Base-by-base conservation (phyloP, 306 rosid species). In the Senna tora region DNA sequence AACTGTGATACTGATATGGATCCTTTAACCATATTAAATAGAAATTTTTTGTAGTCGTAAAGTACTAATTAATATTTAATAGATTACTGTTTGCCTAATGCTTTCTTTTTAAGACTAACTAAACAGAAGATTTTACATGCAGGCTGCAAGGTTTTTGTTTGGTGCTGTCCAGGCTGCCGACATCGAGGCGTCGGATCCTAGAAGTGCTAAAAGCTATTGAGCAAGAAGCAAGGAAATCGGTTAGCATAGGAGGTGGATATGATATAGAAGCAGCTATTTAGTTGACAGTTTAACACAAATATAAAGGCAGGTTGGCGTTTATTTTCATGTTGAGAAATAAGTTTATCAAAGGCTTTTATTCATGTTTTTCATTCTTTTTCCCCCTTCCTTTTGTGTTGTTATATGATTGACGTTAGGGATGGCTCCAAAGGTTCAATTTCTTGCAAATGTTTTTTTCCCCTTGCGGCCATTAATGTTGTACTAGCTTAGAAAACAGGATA, bases 81-180 rank as follows among this genome's bases (percentile, higher is more conserved):
- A 25, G 30, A 1, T 1, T 25, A 25, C 30, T 25, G 30, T 25
- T 25, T 25, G 30, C 2, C 30, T 25, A 25, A 25, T 25, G 30
- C 30, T 1, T 6, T 51, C 2, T 17, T 60, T n/a, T 32, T 33
- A 19, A 36, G 46, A 60, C 36, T 60, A 60, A 60, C 7, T 14
- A 25, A 3, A 25, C 30, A 25, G 36, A 42, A 42, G 47, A 1
- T 42, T 12, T 42, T 42, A 42, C 15, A 42, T 9, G 20, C 60
- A 74, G 78, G 65, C 22, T 74, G 14, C 78, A 74, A 52, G 78
- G 78, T 2, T 74, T 74, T 52, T 74, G 78, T 52, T 51, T 74
- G 71, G 64, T 63, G 42, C 54, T 74, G 43, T 74, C 72, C 14
- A 67, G 72, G 67, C n/a, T 75, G 62, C 79, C 59, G 28, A 75